These are phyloP conservation scores for Polygonum maritimum DNA, from an alignment of 148 eudicot genomes.

Conservation along the genomic window DNA sequence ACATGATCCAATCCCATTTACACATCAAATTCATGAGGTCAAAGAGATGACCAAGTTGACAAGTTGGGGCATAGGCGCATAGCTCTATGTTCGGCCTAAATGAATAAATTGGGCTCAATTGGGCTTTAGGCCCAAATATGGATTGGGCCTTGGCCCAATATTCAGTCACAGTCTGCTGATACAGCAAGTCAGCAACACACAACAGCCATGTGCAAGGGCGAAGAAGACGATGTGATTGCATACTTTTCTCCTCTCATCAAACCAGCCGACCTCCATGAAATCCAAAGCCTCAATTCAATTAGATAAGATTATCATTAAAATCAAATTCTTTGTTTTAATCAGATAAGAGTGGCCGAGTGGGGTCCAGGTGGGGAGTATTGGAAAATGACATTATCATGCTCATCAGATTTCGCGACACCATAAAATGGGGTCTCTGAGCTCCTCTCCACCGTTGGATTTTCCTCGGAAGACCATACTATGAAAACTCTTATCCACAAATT, in stretches of 20 bases:
- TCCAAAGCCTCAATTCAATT: background rate
- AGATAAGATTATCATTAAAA: background rate
- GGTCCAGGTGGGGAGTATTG: background rate
- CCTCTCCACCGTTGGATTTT: background rate
- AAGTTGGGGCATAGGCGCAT: too few relatives aligned
- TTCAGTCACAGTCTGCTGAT: background rate
- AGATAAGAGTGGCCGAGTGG: conserved; percentile 2
- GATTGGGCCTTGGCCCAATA: background rate
- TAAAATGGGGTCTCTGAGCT: background rate
- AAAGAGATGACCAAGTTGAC: too few relatives aligned
- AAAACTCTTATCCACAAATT: background rate
- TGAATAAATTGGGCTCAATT: too few relatives aligned
- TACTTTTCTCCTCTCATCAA: background rate
- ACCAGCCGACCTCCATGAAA: conserved; percentile 2
- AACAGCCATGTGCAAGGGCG: background rate
- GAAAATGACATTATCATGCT: background rate
- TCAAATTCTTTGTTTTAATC: background rate
- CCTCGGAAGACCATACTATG: background rate
- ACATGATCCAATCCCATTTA: too few relatives aligned
- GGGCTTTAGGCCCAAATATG: background rate
- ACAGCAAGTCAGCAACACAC: background rate
- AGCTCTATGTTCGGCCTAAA: too few relatives aligned
- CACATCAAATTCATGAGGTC: too few relatives aligned
- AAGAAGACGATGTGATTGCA: background rate
- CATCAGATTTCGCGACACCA: background rate